Conservation (phyloP, 805 yeast genomes). For the Nakazawaea holstii region DNA sequence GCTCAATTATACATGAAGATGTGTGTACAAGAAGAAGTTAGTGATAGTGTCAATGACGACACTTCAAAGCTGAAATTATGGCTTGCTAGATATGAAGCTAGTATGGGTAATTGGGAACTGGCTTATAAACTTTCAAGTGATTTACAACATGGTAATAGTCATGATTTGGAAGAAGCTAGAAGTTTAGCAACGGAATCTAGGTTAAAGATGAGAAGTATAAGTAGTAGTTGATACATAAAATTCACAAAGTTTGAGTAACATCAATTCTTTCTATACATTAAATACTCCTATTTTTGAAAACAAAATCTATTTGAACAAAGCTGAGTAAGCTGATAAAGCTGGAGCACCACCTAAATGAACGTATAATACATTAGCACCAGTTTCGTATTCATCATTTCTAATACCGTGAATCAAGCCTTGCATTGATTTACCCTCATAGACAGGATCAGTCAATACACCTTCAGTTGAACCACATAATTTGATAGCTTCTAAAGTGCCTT, state of each 20-base stretch:
- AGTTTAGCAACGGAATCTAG: constrained; percentile 76
- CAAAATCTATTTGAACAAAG: constrained; percentile 10
- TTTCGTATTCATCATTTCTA: constrained; percentile 20
- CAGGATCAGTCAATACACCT: constrained; percentile 31
- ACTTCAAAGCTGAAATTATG: constrained; percentile 78
- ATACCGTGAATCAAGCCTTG: constrained; percentile 24
- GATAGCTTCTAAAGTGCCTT: constrained; percentile 31
- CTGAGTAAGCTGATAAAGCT: constrained; percentile 24
- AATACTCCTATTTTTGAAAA: neutral
- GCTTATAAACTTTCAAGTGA: constrained; percentile 75
- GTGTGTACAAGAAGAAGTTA: constrained; percentile 59
- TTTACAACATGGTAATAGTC: constrained; percentile 68
- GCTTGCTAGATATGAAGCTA: constrained; percentile 70
- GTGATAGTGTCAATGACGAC: constrained; percentile 66
- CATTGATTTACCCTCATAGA: constrained; percentile 31
- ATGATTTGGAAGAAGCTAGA: constrained; percentile 86
- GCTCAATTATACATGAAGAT: constrained; percentile 61
- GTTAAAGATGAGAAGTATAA: constrained; percentile 32
- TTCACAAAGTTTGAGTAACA: neutral
- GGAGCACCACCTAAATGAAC: constrained; percentile 30
- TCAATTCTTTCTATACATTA: too few relatives aligned
- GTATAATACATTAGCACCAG: constrained; percentile 25
- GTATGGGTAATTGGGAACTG: constrained; percentile 48
- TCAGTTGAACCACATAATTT: constrained; percentile 28
- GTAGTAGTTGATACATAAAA: constrained; percentile 11